These are phyloP conservation scores for Saccharomycopsis guyanensis DNA, from an alignment of 805 yeast species.

Conservation along the genomic window DNA sequence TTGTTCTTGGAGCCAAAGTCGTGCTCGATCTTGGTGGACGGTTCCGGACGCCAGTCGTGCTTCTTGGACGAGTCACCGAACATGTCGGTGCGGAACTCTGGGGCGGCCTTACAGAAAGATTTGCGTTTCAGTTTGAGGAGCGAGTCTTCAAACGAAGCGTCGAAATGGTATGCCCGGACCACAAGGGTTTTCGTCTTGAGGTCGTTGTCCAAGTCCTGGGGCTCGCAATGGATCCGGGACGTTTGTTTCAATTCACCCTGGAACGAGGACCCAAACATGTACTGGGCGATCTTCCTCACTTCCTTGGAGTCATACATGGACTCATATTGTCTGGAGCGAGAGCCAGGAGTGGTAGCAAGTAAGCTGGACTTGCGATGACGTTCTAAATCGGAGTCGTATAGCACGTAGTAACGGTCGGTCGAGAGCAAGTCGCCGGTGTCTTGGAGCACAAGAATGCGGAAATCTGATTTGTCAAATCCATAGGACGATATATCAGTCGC, in stretches of 20 bases:
- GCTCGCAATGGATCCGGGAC: constrained; percentile 20
- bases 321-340: not conserved
- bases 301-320: constrained; percentile 4
- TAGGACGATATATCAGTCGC: constrained; percentile 5
- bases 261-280: constrained; percentile 18
- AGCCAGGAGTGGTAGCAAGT: not conserved
- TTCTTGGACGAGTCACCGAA: not conserved
- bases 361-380: not conserved
- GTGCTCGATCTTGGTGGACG: constrained; percentile 18
- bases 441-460: constrained; percentile 18
- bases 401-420: constrained; percentile 15
- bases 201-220: constrained; percentile 4
- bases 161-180: constrained; percentile 20
- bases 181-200: constrained; percentile 16
- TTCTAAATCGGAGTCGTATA: constrained; percentile 19
- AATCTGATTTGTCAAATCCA: constrained; percentile 11
- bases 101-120: not conserved
- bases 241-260: constrained; percentile 17
- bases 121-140: not conserved
- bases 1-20: constrained; percentile 20
- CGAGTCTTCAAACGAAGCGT: constrained; percentile 19
- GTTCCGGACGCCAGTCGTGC: constrained; percentile 12
- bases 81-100: not conserved
- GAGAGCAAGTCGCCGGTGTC: constrained; percentile 17
- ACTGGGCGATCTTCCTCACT: constrained; percentile 15